Base-by-base conservation (phyloP, 2,329 filamentous ascomycete genomes). In the Cucurbitaria berberidis region DNA sequence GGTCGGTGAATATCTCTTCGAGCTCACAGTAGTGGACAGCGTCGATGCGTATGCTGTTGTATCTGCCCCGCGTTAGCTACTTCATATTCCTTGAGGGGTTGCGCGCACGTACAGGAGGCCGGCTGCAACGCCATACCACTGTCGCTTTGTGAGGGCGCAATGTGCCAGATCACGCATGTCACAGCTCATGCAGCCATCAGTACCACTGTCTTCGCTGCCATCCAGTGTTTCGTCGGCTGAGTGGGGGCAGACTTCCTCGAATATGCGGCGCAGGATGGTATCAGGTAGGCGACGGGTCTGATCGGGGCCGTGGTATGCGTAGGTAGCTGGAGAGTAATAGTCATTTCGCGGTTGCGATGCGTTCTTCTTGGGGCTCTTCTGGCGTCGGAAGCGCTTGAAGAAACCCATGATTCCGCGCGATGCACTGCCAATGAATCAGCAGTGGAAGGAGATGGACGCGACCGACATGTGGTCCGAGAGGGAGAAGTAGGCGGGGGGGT, bases 21-120 rank as follows among this genome's bases (percentile, higher is more conserved):
- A 90, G 88, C 60, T 89, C 86, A 80, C 93, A 98, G 78, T 96
- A 97, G 77, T 98, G 93, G 27, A 97, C 93, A 16, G 90, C 85
- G 73, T 98, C 93, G 73, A 98, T 95, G 54, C 93, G 90, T 62
- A 98, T 87, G 79, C 91, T 93, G 67, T 88, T 87, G 74, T 96
- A 96, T 62, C 91, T 96, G 55, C 48, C 16, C 43, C 30, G 30
- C 49, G 54, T 63, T 48, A 59, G 57, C 32, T 26, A 41, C 34
- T 29, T 4, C 50, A 29, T 22, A 2, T 18, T 42, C 27, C 34
- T 21, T 8, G 30, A 11, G 26, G 16, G 30, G 29, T 29, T 36
- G 38, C 26, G 19, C 8, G 27, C 30, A 83, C 89, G 74, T 81
- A 96, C 89, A 87, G 78, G 47, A 86, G 65, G 26, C 77, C 73